These are phyloP conservation scores for Fusarium sambucinum DNA, from an alignment of 2,329 filamentous ascomycete species.

Conservation along the genomic window DNA sequence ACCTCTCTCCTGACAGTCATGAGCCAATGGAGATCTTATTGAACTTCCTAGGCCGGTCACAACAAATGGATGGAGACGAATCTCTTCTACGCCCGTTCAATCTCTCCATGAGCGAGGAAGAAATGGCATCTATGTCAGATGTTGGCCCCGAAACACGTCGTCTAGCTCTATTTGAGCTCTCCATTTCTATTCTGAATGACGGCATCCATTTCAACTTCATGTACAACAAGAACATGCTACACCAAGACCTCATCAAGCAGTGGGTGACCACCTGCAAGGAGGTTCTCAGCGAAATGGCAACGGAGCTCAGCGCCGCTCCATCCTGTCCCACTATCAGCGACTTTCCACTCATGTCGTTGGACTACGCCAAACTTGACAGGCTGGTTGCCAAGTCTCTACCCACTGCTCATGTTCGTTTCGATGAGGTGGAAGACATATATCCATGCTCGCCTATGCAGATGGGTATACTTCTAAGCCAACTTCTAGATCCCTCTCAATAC, in stretches of 20 bases:
- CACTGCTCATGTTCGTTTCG: constrained; percentile 25
- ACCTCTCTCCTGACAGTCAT: background rate
- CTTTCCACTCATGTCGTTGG: constrained; percentile 51
- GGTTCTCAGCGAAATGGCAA: constrained; percentile 12
- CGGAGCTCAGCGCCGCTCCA: constrained; percentile 18
- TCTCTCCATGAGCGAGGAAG: constrained; percentile 9
- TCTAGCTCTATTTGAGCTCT: constrained; percentile 42
- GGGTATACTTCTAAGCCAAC: constrained; percentile 54
- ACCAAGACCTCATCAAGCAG: constrained; percentile 22
- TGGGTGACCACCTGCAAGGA: constrained; percentile 32
- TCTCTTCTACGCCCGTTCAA: constrained; percentile 2
- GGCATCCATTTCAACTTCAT: constrained; percentile 15
- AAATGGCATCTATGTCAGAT: constrained; percentile 14
- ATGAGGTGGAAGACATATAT: constrained; percentile 52
- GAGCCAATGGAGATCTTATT: constrained; percentile 31
- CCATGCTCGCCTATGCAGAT: constrained; percentile 56
- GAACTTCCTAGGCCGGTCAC: constrained; percentile 28
- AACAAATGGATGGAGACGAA: background rate
- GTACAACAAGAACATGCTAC: constrained; percentile 32
- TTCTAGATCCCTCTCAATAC: constrained; percentile 34
- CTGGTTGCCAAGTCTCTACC: constrained; percentile 41
- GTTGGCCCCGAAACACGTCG: constrained; percentile 18
- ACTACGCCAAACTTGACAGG: constrained; percentile 48
- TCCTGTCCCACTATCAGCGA: constrained; percentile 49
- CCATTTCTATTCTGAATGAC: constrained; percentile 9